Percentiles rank a stretch among this genome's conserved stretches.
Evolutionary conservation across 495 filamentous ascomycete genomes (phyloP).

Genomic region (Eremomyces bilateralis): DNA sequence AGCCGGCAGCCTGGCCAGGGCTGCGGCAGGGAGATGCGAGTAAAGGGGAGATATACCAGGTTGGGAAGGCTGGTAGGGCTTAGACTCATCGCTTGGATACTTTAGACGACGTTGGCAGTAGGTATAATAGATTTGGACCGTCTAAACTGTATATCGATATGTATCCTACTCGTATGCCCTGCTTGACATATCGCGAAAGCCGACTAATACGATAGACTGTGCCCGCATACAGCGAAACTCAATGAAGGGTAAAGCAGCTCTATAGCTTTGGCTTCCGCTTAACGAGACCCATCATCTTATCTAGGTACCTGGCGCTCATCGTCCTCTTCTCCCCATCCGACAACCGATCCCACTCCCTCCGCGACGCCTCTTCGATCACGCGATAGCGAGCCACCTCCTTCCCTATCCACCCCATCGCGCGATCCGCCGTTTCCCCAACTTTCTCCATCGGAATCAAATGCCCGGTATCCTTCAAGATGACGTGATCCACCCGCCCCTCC

Average conservation of each 20-base stretch:
- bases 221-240: too few relatives aligned
- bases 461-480: conserved; percentile 42
- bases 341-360: conserved; percentile 28
- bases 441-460: conserved; percentile 76
- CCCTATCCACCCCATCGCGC: conserved; percentile 38
- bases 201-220: too few relatives aligned
- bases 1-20: conserved; percentile 75
- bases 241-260: too few relatives aligned
- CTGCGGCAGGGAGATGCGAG: conserved; percentile 60
- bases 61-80: conserved; percentile 44
- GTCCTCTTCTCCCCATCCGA: conserved; percentile 32
- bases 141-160: too few relatives aligned
- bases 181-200: too few relatives aligned
- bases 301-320: conserved; percentile 21
- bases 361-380: conserved; percentile 37
- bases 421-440: conserved; percentile 34
- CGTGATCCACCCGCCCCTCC: conserved; percentile 46
- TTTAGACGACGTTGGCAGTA: too few relatives aligned
- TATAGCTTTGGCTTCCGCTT: not conserved
- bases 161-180: too few relatives aligned
- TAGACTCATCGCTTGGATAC: too few relatives aligned
- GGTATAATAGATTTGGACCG: too few relatives aligned
- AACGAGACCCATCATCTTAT: not conserved
- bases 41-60: conserved; percentile 62
- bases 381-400: conserved; percentile 41